phyloP scores from a whole-genome alignment of 2,329 filamentous ascomycete species.

The Beauveria asiatica region DNA sequence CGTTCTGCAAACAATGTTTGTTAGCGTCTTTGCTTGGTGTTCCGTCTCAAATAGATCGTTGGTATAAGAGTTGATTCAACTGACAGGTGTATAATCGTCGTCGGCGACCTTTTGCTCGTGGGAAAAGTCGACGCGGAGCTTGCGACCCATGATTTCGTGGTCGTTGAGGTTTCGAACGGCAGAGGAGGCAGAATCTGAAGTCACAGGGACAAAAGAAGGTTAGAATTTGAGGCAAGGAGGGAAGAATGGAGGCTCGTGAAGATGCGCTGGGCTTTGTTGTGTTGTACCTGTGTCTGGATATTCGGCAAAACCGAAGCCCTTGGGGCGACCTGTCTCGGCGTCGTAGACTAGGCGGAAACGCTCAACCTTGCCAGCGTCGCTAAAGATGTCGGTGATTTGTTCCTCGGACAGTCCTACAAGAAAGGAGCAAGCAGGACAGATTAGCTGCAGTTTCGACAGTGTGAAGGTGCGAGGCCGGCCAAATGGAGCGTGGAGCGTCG shows the following conservation, averaged over 20 bases:
- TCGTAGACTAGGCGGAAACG: slow-evolving; percentile 94
- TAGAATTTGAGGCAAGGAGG: not conserved
- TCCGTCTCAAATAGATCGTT: slow-evolving; percentile 10
- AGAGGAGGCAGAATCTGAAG: slow-evolving; percentile 70
- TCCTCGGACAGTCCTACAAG: slow-evolving; percentile 80
- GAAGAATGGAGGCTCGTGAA: not conserved
- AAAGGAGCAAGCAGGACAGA: too few relatives aligned
- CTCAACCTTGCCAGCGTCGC: slow-evolving; percentile 78
- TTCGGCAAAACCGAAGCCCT: slow-evolving; percentile 94
- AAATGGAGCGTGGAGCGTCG: too few relatives aligned
- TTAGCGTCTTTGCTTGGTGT: not conserved
- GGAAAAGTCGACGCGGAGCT: slow-evolving; percentile 90
- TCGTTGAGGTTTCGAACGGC: slow-evolving; percentile 94
- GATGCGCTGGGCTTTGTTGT: not conserved
- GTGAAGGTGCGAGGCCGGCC: too few relatives aligned
- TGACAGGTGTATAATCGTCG: slow-evolving; percentile 38
- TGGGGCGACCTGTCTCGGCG: slow-evolving; percentile 86
- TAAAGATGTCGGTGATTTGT: slow-evolving; percentile 90
- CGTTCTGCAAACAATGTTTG: slow-evolving; percentile 1
- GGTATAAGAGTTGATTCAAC: slow-evolving; percentile 9
- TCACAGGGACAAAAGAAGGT: not conserved
- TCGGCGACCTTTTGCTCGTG: slow-evolving; percentile 76
- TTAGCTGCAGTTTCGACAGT: too few relatives aligned
- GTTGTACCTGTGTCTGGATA: slow-evolving; percentile 76
- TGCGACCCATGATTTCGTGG: slow-evolving; percentile 88